Evolutionary conservation across 352 stramenopile species (phyloP), one percentile per base, ranked within the genome.

Genomic region (Globisporangium ultimum): DNA sequence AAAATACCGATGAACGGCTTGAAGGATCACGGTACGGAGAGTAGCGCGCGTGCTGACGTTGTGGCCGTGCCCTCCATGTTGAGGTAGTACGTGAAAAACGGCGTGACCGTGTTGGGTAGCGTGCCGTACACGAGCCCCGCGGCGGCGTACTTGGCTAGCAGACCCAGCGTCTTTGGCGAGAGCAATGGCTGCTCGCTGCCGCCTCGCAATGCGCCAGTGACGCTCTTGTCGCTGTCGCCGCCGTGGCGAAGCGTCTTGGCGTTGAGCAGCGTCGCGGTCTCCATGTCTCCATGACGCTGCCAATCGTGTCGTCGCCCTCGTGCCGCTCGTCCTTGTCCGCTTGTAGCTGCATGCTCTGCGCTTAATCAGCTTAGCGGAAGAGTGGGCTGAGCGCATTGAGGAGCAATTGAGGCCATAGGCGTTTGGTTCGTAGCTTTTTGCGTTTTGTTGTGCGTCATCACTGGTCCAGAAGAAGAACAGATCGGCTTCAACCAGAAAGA

Each of bases 1-100:
- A 78, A 49, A 15, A 85, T 68, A 13, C 72, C 74, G 63, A 78
- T 74, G 42, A 85, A 83, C 15, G 78, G 62, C 55, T 83, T 85
- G 69, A 82, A 73, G 12, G 71, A 85, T 73, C 76, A 85, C 20
- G 70, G 71, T 20, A 85, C 58, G 12, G 55, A 59, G 48, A 83
- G 50, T 17, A 84, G 63, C 55, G 69, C 66, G 4, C 64, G 71
- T 18, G 75, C 75, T 7, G 75, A 76, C 21, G 71, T 68, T 24
- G 66, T 71, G 22, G 73, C 47, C 11, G 64, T 71, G 48, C 69
- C 72, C 49, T 78, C 68, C 64, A 80, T 76, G 47, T 82, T 75
- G 22, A 80, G 59, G 63, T 80, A 84, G 58, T 75, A 69, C 32
- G 66, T 69, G 14, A 82, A 59, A 59, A 84, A 71, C 14, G 75